Conservation (phyloP, 148 eudicot species). For the Oxyria digyna region DNA sequence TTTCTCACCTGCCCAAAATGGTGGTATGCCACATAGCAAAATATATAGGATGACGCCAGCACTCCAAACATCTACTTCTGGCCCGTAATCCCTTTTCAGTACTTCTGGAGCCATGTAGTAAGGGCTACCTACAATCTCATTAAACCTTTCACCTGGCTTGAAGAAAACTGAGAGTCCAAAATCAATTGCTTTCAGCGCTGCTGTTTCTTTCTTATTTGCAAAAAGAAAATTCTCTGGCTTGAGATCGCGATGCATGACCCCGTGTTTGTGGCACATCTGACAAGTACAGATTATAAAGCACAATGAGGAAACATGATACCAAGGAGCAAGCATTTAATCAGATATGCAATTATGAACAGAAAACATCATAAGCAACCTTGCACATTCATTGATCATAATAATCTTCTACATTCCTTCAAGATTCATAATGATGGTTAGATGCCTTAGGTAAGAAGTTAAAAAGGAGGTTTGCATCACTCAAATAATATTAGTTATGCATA, state of each 20-base stretch:
- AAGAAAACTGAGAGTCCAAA: slow-evolving; percentile 53
- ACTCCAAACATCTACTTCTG: slow-evolving; percentile 53
- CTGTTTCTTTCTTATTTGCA: slow-evolving; percentile 43
- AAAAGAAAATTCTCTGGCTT: slow-evolving; percentile 54
- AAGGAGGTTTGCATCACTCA: background rate
- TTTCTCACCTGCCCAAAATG: slow-evolving; percentile 54
- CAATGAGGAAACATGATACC: background rate
- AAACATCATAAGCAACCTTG: background rate
- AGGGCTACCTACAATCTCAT: slow-evolving; percentile 55
- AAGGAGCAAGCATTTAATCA: background rate
- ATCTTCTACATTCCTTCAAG: too few species aligned
- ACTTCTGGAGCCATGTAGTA: slow-evolving; percentile 66
- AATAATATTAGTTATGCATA: background rate
- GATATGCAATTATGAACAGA: background rate
- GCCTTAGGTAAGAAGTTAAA: background rate
- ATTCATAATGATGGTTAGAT: too few species aligned
- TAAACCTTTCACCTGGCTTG: slow-evolving; percentile 46
- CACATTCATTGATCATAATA: too few species aligned
- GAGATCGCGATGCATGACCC: slow-evolving; percentile 61
- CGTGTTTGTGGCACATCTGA: slow-evolving; percentile 51
- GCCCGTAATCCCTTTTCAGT: slow-evolving; percentile 45
- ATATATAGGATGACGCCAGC: slow-evolving; percentile 58
- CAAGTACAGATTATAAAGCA: background rate
- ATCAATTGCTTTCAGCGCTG: slow-evolving; percentile 45
- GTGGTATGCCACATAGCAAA: slow-evolving; percentile 50